Base-by-base conservation (phyloP, 2,329 filamentous ascomycete species). In the Parafenestella ontariensis region DNA sequence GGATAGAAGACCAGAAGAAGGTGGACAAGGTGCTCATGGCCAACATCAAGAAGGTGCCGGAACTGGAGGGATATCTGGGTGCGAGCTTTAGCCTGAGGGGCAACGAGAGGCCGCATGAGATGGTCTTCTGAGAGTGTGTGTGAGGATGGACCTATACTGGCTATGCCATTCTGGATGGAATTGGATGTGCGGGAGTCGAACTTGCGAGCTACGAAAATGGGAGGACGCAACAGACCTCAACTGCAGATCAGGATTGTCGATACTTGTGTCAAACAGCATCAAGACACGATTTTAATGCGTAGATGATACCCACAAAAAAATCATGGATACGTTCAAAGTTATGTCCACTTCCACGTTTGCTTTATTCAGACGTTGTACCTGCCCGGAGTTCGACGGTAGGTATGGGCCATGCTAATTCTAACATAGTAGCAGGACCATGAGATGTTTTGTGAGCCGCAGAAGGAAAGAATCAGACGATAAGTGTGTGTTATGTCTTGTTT, bases 21-120 rank as follows among this genome's bases (percentile, higher is more conserved):
- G 86, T 99, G 76, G 95, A 99, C 85, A 96, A 96, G 89, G 87
- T 91, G 71, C 83, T 99, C 77, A 84, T 98, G 75, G 87, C 90
- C 80, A 90, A 84, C 80, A 95, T 99, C 86, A 97, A 97, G 90
- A 96, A 97, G 88, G 92, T 95, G 78, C 89, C 92, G 70, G 85
- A 93, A 81, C 89, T 99, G 72, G 84, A 89, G 79, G 90, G 88
- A 81, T 99, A 99, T 87, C 89, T 99, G 73, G 86, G 86, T 76
- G 91, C 89, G 80, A 92, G 90, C 78, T 99, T 99, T 89, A 96
- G 90, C 86, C 87, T 99, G 83, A 90, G 93, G 84, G 96, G 94
- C 85, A 93, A 94, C 78, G 94, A 99, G 87, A 92, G 93, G 87
- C 95, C 95, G 81, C 95, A 99, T 84, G 92, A 96, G 88, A 98